These are phyloP conservation scores for Platanthera zijinensis DNA, from an alignment of 106 monocot genomes.

Conservation along the genomic window DNA sequence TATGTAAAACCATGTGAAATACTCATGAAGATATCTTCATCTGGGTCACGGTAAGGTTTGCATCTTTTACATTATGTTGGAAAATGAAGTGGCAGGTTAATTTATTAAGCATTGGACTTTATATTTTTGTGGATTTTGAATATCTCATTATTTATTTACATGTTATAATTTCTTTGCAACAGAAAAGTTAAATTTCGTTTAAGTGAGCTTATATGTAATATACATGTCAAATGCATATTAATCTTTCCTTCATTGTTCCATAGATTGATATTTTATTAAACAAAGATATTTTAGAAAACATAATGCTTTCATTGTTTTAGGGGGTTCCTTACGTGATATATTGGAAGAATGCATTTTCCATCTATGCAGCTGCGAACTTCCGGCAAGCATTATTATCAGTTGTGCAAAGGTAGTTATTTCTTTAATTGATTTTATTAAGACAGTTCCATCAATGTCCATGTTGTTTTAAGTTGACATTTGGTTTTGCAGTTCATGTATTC, in stretches of 20 bases:
- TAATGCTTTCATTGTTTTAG: conserved; percentile 20
- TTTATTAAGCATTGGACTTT: not conserved
- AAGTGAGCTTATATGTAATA: not conserved
- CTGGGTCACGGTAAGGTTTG: too few species aligned
- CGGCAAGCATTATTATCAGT: conserved; percentile 74
- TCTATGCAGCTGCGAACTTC: conserved; percentile 66
- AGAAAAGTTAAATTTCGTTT: not conserved
- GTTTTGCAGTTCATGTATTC: conserved; percentile 64
- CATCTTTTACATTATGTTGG: not conserved
- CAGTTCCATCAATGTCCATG: not conserved
- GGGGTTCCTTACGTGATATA: conserved; percentile 84
- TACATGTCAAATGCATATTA: not conserved
- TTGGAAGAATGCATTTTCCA: conserved; percentile 73
- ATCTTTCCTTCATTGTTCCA: not conserved
- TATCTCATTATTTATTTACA: not conserved
- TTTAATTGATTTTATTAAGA: not conserved
- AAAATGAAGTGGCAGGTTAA: not conserved
- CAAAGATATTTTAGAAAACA: not conserved
- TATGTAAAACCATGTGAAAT: too few species aligned
- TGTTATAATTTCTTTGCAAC: not conserved
- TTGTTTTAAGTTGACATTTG: conserved; percentile 1
- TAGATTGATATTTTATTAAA: not conserved
- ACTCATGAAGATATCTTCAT: too few species aligned
- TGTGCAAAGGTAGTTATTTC: conserved; percentile 57
- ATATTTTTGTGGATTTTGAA: not conserved